A percentile compares a stretch with the other conserved stretches of the same genome.
Evolutionary conservation across 495 filamentous ascomycete species (phyloP).

Genomic region (Hypoxylon fuscum): DNA sequence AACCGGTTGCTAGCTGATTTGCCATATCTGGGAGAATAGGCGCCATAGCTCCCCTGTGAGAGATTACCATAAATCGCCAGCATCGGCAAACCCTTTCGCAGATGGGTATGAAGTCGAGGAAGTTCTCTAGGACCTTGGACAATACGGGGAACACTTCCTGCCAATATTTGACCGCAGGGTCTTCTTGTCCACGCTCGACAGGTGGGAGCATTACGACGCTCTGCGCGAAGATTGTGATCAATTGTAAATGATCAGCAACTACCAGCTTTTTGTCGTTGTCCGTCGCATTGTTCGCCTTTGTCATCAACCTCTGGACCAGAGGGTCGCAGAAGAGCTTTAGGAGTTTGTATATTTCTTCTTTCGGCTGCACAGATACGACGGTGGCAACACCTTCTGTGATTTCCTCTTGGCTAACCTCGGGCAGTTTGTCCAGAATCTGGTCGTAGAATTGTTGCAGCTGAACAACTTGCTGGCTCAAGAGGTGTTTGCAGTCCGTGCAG

Average conservation of each 20-base stretch:
- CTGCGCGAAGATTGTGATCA: slow-evolving; percentile 90
- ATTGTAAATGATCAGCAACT: slow-evolving; percentile 88
- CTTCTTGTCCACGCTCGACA: slow-evolving; percentile 73
- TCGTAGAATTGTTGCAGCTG: slow-evolving; percentile 94
- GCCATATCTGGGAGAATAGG: slow-evolving; percentile 86
- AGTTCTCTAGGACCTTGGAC: slow-evolving; percentile 83
- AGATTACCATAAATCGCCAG: slow-evolving; percentile 96
- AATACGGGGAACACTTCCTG: slow-evolving; percentile 89
- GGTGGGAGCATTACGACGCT: slow-evolving; percentile 75
- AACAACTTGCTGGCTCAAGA: slow-evolving; percentile 78
- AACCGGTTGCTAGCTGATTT: slow-evolving; percentile 84
- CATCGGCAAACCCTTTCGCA: slow-evolving; percentile 92
- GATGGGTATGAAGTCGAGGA: slow-evolving; percentile 83
- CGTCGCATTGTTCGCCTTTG: slow-evolving; percentile 82
- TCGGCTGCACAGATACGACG: slow-evolving; percentile 86
- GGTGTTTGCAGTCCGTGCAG: slow-evolving; percentile 88
- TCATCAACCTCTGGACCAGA: slow-evolving; percentile 84
- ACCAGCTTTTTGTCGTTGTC: slow-evolving; percentile 81
- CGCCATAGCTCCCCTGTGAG: slow-evolving; percentile 87
- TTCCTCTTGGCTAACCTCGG: slow-evolving; percentile 88
- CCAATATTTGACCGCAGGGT: slow-evolving; percentile 96
- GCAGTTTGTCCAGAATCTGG: slow-evolving; percentile 83
- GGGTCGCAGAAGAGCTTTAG: slow-evolving; percentile 96
- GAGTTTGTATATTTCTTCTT: slow-evolving; percentile 78
- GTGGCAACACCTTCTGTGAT: slow-evolving; percentile 93